Evolutionary conservation across 2,329 filamentous ascomycete species (phyloP), one percentile per base, ranked within the genome.

Genomic region (Leptographium galeiforme): DNA sequence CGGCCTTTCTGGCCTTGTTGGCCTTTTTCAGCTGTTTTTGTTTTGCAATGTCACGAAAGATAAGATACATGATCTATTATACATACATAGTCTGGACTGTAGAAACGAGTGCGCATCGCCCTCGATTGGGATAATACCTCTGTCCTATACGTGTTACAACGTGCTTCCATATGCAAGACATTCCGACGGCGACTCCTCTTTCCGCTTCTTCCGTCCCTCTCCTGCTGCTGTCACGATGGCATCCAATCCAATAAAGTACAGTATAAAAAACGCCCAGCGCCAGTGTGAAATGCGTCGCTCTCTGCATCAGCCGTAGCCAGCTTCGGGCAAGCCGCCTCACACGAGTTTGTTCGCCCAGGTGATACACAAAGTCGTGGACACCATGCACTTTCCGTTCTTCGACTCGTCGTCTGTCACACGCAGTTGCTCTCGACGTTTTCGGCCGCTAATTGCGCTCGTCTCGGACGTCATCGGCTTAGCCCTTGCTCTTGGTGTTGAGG

Each of bases 401-500:
- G 32, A 18, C 11, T 38, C 8, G 6, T 8, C 14, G 30, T 47
- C 33, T 36, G 36, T 32, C 14, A 19, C n/a, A 12, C 34, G 47
- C 19, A 16, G 8, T 13, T 39, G 36, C 19, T 48, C 45, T 40
- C 33, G 36, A 13, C 19, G 18, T 16, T 12, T n/a, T 16, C 6
- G 6, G 14, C 30, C 12, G 25, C 25, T 16, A 32, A 5, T 16
- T 33, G 13, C 30, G 43, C 13, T 11, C 34, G 34, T 39, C 18
- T 48, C 16, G 13, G 19, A 41, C 7, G 16, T 12, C 14, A 7
- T 32, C 16, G 16, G 32, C 18, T 70, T 70, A 81, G 59, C 78
- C 80, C 71, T 77, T 82, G 73, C 77, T 83, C 74, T 89, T 89
- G 57, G 88, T 93, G 79, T 95, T 95, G 65, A 96, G 79, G 65